Base-by-base conservation (phyloP, 176 grass and related monocot species). In the Musa troglodytarum region DNA sequence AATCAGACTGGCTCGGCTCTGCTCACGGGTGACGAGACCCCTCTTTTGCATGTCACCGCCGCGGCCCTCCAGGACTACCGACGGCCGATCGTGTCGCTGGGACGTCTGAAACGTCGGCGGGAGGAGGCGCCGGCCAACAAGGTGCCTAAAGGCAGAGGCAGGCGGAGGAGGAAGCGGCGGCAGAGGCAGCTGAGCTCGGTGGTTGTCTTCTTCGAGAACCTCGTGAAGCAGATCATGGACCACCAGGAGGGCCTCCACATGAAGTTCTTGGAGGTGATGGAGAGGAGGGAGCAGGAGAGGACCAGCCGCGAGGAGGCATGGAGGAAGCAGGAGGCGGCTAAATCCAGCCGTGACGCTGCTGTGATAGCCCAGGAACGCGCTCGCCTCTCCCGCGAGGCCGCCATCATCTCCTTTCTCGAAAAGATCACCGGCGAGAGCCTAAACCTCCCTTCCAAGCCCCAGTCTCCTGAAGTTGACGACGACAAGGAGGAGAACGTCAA, bases 171-270 rank as follows among this genome's bases (percentile, higher is more conserved):
- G 85, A 81, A 85, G 1, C 86, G 86, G 78, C 87, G 86, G 21
- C 89, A 89, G 85, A 58, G 87, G 75, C 87, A 92, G 72, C 79
- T 96, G 76, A 89, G 77, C 74, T 82, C 89, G 69, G 74, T 91
- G 24, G 79, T 87, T 2, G 84, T 87, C 59, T 96, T 96, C 75
- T 96, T 96, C 74, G 89, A 96, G 77, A 84, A 75, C 12, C 85
- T 96, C 22, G 90, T 92, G 77, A 74, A 84, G 87, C 93, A 88
- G 21, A 78, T 96, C 43, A 92, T 96, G 73, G 93, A 96, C 79
- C 93, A 90, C 81, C 93, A 96, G 83, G 93, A 96, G 89, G 81
- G 79, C 74, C 89, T 96, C 15, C 93, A 96, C 87, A 82, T 82
- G 1, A 81, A 87, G 61, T 96, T 96, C 82, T 79, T 96, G 3